Conservation (phyloP, 345 rosid genomes). For the Murraya koenigii region DNA sequence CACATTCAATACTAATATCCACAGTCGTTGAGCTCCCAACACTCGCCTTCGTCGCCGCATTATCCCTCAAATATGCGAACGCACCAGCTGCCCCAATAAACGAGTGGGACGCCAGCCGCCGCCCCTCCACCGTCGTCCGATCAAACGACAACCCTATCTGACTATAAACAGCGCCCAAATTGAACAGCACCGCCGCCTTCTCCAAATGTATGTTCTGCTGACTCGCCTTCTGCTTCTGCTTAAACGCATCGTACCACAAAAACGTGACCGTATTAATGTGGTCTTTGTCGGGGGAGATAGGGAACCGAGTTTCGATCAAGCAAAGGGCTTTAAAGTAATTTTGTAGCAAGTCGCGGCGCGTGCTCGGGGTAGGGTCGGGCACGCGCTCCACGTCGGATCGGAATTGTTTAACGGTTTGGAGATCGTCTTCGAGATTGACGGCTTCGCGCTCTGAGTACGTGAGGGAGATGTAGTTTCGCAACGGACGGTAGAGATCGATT, state of each 20-base stretch:
- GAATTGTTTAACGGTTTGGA: conserved; percentile 59
- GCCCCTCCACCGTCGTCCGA: conserved; percentile 75
- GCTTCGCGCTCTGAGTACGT: conserved; percentile 97
- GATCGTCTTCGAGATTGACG: conserved; percentile 89
- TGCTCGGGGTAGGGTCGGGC: conserved; percentile 63
- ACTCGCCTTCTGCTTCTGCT: conserved; percentile 72
- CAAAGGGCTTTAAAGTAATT: conserved; percentile 75
- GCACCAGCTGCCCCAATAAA: conserved; percentile 88
- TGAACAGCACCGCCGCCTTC: conserved; percentile 87
- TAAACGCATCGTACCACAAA: conserved; percentile 88
- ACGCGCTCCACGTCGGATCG: conserved; percentile 84
- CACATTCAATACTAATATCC: conserved; percentile 85
- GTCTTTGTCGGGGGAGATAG: conserved; percentile 80
- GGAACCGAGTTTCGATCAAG: conserved; percentile 90
- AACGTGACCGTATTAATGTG: conserved; percentile 80
- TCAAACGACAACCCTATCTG: conserved; percentile 84
- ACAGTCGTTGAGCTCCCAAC: conserved; percentile 73
- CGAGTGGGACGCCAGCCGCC: conserved; percentile 87
- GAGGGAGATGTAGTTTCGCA: conserved; percentile 77
- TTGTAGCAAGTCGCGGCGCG: conserved; percentile 81
- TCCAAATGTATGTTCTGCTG: conserved; percentile 94
- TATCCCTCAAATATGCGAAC: conserved; percentile 69
- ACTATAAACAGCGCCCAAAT: conserved; percentile 80
- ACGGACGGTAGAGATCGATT: conserved; percentile 86
- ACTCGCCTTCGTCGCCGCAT: conserved; percentile 70